Evolutionary conservation across 148 eudicot species (phyloP).

Genomic region (Bassia scoparia): DNA sequence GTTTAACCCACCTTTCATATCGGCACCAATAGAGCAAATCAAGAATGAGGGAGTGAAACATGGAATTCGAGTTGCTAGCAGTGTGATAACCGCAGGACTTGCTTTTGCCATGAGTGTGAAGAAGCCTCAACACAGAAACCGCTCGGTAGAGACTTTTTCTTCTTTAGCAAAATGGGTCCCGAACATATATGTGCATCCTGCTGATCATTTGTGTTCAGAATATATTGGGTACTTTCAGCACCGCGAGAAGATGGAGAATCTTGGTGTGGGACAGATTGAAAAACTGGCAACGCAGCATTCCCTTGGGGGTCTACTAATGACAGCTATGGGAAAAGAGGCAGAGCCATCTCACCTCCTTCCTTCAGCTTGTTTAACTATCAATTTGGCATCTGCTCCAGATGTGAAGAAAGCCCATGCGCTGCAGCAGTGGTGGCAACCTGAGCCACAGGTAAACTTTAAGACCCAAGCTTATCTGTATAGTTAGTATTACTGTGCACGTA

Average conservation of each 20-base stretch:
- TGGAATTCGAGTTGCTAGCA: slow-evolving; percentile 79
- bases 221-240: slow-evolving; percentile 65
- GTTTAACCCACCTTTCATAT: slow-evolving; percentile 82
- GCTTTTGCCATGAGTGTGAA: slow-evolving; percentile 55
- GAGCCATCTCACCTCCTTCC: slow-evolving; percentile 81
- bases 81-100: slow-evolving; percentile 88
- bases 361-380: slow-evolving; percentile 64
- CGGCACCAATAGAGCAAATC: slow-evolving; percentile 82
- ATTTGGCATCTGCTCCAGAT: slow-evolving; percentile 38
- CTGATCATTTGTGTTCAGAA: slow-evolving; percentile 62
- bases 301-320: slow-evolving; percentile 64
- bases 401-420: slow-evolving; percentile 75
- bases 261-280: slow-evolving; percentile 52
- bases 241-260: slow-evolving; percentile 53
- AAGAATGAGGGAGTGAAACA: slow-evolving; percentile 72
- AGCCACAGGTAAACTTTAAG: slow-evolving; percentile 45
- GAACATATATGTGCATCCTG: slow-evolving; percentile 42
- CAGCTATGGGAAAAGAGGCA: slow-evolving; percentile 55
- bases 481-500: slow-evolving; percentile 17
- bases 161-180: slow-evolving; percentile 52
- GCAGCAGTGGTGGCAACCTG: slow-evolving; percentile 82
- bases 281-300: slow-evolving; percentile 79
- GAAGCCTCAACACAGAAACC: slow-evolving; percentile 31
- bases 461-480: slow-evolving; percentile 41
- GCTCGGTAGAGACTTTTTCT: slow-evolving; percentile 38